Conservation (phyloP, 2,329 filamentous ascomycete genomes). For the Rasamsonia emersonii region DNA sequence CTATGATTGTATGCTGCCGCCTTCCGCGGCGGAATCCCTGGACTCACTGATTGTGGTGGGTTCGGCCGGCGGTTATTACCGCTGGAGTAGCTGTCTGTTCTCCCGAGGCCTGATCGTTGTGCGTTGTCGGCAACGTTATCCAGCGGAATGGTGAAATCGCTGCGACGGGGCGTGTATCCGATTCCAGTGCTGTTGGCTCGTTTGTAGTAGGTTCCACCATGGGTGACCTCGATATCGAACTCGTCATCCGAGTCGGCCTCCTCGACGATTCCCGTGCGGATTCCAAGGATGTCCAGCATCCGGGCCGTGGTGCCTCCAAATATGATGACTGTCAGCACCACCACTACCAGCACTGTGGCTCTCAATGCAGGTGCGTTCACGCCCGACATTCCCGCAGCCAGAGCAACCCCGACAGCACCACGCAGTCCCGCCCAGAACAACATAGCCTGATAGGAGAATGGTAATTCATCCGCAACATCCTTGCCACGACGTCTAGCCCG, state of each 20-base stretch:
- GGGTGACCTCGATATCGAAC: slow-evolving; percentile 83
- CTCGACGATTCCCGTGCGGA: slow-evolving; percentile 89
- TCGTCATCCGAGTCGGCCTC: slow-evolving; percentile 97
- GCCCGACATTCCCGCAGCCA: slow-evolving; percentile 80
- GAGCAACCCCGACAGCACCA: slow-evolving; percentile 87
- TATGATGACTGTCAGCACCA: slow-evolving; percentile 96
- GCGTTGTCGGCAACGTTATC: slow-evolving; percentile 39
- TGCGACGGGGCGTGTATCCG: slow-evolving; percentile 62
- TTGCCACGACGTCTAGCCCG: slow-evolving; percentile 66
- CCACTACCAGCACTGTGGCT: slow-evolving; percentile 93
- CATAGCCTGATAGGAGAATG: slow-evolving; percentile 97
- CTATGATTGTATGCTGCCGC: slow-evolving; percentile 43
- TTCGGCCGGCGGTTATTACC: slow-evolving; percentile 47
- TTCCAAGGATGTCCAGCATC: slow-evolving; percentile 97
- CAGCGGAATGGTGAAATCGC: slow-evolving; percentile 51
- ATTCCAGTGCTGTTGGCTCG: slow-evolving; percentile 62
- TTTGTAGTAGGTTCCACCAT: slow-evolving; percentile 68
- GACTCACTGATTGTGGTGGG: slow-evolving; percentile 30
- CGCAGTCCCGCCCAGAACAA: slow-evolving; percentile 98
- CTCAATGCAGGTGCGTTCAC: slow-evolving; percentile 74
- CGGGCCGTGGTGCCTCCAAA: slow-evolving; percentile 95
- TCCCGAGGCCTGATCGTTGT: slow-evolving; percentile 23
- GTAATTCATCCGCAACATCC: slow-evolving; percentile 77
- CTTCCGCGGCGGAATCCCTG: slow-evolving; percentile 39
- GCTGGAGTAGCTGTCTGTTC: slow-evolving; percentile 46